phyloP scores from a whole-genome alignment of 2,329 filamentous ascomycete species.

The Pseudocercospora eumusae region DNA sequence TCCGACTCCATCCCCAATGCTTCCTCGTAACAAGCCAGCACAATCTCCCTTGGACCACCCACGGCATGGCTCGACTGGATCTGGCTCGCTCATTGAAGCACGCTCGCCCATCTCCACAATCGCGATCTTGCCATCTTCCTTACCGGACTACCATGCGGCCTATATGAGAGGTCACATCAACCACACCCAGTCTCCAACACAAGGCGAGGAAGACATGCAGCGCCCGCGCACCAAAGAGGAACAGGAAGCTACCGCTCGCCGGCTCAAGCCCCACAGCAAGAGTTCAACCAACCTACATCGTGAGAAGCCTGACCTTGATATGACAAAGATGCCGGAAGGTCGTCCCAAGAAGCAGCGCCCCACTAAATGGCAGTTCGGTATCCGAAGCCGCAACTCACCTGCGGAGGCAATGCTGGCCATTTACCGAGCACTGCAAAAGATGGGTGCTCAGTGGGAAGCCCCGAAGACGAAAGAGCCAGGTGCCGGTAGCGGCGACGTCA shows the following conservation, averaged over 20 bases:
- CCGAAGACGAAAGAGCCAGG: conserved; percentile 40
- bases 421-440: conserved; percentile 83
- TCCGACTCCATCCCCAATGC: conserved; percentile 33
- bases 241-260: conserved; percentile 75
- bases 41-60: conserved; percentile 41
- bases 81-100: conserved; percentile 42
- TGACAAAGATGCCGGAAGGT: conserved; percentile 55
- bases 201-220: conserved; percentile 34
- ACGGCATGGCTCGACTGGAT: conserved; percentile 49
- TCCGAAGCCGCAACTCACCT: conserved; percentile 88
- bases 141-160: conserved; percentile 87
- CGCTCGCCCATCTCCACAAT: conserved; percentile 70
- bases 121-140: conserved; percentile 84
- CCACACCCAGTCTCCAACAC: conserved; percentile 37
- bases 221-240: conserved; percentile 58
- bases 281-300: conserved; percentile 37
- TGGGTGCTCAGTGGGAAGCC: conserved; percentile 84
- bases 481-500: conserved; percentile 43
- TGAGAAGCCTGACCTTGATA: conserved; percentile 52
- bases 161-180: conserved; percentile 70
- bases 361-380: conserved; percentile 97
- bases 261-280: conserved; percentile 86
- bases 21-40: conserved; percentile 17
- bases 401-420: conserved; percentile 94
- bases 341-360: conserved; percentile 69